Evolutionary conservation across 345 rosid genomes (phyloP).

Genomic region (Lepidium aucheri): DNA sequence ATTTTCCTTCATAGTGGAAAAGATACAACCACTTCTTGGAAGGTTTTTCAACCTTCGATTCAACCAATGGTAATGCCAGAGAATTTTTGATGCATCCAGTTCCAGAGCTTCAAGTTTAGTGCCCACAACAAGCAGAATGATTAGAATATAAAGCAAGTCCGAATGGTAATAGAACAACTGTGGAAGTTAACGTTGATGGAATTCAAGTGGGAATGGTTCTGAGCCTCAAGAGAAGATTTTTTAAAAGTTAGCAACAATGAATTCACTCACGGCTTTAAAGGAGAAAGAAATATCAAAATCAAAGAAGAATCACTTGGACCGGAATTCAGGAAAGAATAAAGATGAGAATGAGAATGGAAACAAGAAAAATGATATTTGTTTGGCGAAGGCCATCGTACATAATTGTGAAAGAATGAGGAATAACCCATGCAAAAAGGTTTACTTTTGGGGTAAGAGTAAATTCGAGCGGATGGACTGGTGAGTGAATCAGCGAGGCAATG

Average conservation of each 20-base stretch:
- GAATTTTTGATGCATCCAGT: conserved; percentile 98
- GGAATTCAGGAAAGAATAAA: conserved; percentile 39
- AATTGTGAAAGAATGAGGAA: conserved; percentile 76
- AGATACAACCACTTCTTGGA: conserved; percentile 79
- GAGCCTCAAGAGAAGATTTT: conserved; percentile 97
- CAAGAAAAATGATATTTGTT: conserved; percentile 78
- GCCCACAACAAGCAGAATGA: conserved; percentile 98
- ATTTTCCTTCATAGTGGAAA: conserved; percentile 81
- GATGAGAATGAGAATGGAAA: conserved; percentile 46
- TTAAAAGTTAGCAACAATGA: conserved; percentile 95
- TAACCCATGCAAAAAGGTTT: conserved; percentile 91
- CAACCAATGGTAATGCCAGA: conserved; percentile 99
- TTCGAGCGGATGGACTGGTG: conserved; percentile 87
- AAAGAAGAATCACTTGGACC: conserved; percentile 39
- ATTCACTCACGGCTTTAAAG: conserved; percentile 73
- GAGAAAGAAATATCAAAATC: conserved; percentile 67
- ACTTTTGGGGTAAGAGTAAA: conserved; percentile 81
- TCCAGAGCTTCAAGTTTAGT: conserved; percentile 94
- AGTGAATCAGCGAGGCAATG: conserved; percentile 94
- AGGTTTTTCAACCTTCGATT: conserved; percentile 90
- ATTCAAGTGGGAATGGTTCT: conserved; percentile 84
- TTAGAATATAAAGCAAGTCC: conserved; percentile 85
- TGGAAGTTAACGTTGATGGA: conserved; percentile 92
- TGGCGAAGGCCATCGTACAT: conserved; percentile 92
- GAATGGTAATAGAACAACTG: conserved; percentile 81